phyloP scores from a whole-genome alignment of 805 yeast genomes.

The Candida patagonica region DNA sequence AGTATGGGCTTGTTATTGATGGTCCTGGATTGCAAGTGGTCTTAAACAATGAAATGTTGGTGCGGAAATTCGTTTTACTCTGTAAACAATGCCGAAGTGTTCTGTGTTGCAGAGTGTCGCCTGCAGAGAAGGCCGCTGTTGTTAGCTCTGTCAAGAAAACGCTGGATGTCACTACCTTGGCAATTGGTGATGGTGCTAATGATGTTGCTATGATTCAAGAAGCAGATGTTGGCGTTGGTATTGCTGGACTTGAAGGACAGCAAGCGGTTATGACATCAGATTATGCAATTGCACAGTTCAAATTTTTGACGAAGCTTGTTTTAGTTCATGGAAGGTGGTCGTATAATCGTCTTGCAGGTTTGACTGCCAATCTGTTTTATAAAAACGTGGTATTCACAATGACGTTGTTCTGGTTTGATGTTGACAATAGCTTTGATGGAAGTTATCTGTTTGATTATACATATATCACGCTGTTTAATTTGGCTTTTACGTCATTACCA shows the following conservation, averaged over 20 bases:
- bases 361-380: constrained; percentile 72
- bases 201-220: constrained; percentile 86
- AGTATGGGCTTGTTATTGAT: constrained; percentile 57
- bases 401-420: constrained; percentile 70
- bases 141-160: constrained; percentile 56
- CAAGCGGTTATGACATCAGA: constrained; percentile 85
- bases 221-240: constrained; percentile 78
- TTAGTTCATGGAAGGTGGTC: constrained; percentile 84
- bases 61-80: constrained; percentile 48
- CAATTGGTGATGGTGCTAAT: constrained; percentile 81
- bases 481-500: constrained; percentile 75
- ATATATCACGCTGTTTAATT: constrained; percentile 65
- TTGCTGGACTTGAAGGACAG: constrained; percentile 81
- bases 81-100: constrained; percentile 73
- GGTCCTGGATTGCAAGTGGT: constrained; percentile 55
- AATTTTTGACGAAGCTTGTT: constrained; percentile 53
- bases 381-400: constrained; percentile 67
- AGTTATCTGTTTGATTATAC: constrained; percentile 72
- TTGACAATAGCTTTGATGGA: constrained; percentile 62
- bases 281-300: constrained; percentile 73
- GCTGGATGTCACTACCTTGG: constrained; percentile 65
- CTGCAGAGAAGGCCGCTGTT: constrained; percentile 72
- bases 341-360: constrained; percentile 61
- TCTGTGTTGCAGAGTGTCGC: constrained; percentile 78
- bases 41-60: constrained; percentile 24